Base-by-base conservation (phyloP, 2,329 filamentous ascomycete genomes). In the Arthrobotrys iridis region DNA sequence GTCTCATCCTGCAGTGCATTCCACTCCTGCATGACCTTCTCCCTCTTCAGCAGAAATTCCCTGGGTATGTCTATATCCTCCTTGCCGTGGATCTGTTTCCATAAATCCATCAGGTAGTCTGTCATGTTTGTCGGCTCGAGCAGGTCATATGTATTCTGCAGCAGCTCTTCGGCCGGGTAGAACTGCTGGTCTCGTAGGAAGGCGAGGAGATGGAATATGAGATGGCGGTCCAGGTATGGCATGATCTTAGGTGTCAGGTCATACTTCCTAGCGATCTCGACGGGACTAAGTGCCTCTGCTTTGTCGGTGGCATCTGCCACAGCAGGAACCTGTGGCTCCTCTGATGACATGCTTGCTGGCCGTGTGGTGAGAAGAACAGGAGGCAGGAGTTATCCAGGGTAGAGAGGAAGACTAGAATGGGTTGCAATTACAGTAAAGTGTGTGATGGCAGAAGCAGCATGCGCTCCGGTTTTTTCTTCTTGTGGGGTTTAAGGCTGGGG, bases 91-190 rank as follows among this genome's bases (percentile, higher is more conserved):
- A 99, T 88, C 81, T 97, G 91, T 82, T 91, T 91, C 86, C 96
- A 93, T 79, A 99, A 86, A 81, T 90, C 91, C 81, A 93, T 93
- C 64, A 98, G 92, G 83, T 96, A 99, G 84, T 99, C 95, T 81
- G 91, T 95, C 95, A 99, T 99, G 87, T 98, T 97, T 81, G 95
- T 98, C 83, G 93, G 90, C 85, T 96, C 94, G 79, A 99, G 89
- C 72, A 99, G 89, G 84, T 94, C 90, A 83, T 94, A 97, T 84
- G 97, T 97, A 80, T 93, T 89, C 82, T 91, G 88, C 77, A 90
- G 90, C 80, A 96, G 90, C 82, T 93, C 90, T 78, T 96, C 90
- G 15, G 78, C 70, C 3, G 78, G 67, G 71, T 78, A 78, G 30
- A 77, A 58, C 28, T 74, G 77, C 83, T 92, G 89, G 81, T 90